These are phyloP conservation scores for Staphylotrichum longicolle DNA, from an alignment of 495 filamentous ascomycete species.

Conservation along the genomic window DNA sequence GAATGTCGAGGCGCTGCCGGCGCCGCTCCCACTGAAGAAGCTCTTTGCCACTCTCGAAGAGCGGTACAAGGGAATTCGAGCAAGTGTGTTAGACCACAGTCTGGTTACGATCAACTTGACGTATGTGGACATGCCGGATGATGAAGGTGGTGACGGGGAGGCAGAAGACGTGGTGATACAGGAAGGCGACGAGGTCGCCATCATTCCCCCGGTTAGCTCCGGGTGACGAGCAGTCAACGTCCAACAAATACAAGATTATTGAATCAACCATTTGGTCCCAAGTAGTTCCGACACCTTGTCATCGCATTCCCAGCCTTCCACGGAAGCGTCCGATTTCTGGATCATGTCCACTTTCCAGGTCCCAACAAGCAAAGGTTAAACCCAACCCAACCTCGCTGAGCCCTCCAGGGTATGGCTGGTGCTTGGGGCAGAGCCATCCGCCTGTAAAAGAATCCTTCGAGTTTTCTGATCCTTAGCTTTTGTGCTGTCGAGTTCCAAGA, in stretches of 20 bases:
- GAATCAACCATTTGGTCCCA: neutral
- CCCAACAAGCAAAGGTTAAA: too few relatives aligned
- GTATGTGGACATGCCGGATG: slow-evolving; percentile 71
- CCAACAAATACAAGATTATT: neutral
- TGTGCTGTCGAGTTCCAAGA: too few relatives aligned
- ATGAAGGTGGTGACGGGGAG: slow-evolving; percentile 36
- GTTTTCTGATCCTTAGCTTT: too few relatives aligned
- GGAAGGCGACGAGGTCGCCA: slow-evolving; percentile 83
- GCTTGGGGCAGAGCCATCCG: too few relatives aligned
- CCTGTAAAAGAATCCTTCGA: too few relatives aligned
- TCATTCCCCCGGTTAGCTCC: slow-evolving; percentile 96
- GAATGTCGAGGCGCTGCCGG: slow-evolving; percentile 66
- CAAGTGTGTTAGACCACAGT: slow-evolving; percentile 69
- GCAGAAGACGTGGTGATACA: slow-evolving; percentile 55
- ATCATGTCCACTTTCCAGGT: too few relatives aligned
- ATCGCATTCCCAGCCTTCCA: too few relatives aligned
- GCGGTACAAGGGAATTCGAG: slow-evolving; percentile 74
- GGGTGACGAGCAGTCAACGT: slow-evolving; percentile 42
- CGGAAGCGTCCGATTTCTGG: too few relatives aligned
- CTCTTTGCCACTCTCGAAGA: slow-evolving; percentile 73
- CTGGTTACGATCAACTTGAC: slow-evolving; percentile 83
- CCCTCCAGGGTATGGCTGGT: too few relatives aligned
- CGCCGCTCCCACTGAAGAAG: slow-evolving; percentile 63
- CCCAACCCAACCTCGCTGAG: too few relatives aligned
- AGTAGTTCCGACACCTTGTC: too few relatives aligned